phyloP scores from a whole-genome alignment of 176 grass and related monocot genomes.

The Zea mays region Zm-B73-REFERENCE-NAM-5.0 NC_050101.1:110129501-110130000 shows the following conservation, averaged over 20 bases:
- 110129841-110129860: background rate
- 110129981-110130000: no score
- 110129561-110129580: conserved; percentile 78
- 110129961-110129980: no score
- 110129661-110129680: no score
- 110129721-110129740: conserved; percentile 60
- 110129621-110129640: background rate
- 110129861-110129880: background rate
- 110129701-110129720: no score
- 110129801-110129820: background rate
- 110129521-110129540: conserved; percentile 96
- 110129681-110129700: no score
- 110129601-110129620: background rate
- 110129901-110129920: background rate
- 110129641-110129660: background rate
- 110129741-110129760: conserved; percentile 69
- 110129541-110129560: conserved; percentile 92
- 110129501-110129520: conserved; percentile 89
- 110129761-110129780: background rate
- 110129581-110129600: conserved; percentile 84
- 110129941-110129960: no score
- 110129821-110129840: conserved; percentile 2
- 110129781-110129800: conserved; percentile 1
- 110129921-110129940: background rate
- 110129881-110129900: background rate